Evolutionary conservation across 805 yeast species (phyloP).

Genomic region (Schwanniomyces pseudopolymorphus): DNA sequence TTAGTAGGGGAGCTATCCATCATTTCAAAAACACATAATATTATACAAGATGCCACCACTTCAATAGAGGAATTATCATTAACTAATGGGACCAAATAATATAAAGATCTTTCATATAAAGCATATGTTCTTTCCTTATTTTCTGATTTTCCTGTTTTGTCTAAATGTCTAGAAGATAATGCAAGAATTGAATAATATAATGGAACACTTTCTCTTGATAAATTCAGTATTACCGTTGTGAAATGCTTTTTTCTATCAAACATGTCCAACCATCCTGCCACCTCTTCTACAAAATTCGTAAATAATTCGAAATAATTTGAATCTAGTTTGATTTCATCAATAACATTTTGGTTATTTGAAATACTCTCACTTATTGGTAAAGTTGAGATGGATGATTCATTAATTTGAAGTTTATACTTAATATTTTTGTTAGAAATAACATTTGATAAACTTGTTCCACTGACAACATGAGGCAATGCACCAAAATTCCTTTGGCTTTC

Average conservation of each 20-base stretch:
- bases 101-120: constrained; percentile 1
- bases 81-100: constrained; percentile 1
- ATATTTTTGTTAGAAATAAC: background rate
- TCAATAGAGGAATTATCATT: background rate
- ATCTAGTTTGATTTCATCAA: constrained; percentile 4
- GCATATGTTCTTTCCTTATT: background rate
- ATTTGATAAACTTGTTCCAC: background rate
- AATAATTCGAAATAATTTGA: constrained; percentile 1
- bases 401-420: background rate
- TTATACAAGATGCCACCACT: constrained; percentile 4
- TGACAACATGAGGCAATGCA: background rate
- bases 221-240: constrained; percentile 2
- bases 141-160: background rate
- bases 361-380: background rate
- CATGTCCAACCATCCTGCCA: constrained; percentile 4
- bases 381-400: background rate
- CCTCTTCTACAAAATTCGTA: constrained; percentile 1
- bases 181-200: constrained; percentile 3
- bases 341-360: background rate
- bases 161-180: background rate
- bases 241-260: constrained; percentile 4
- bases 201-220: constrained; percentile 1
- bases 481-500: background rate
- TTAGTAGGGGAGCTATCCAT: constrained; percentile 1
- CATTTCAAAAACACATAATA: constrained; percentile 5